phyloP scores from a whole-genome alignment of 2,329 filamentous ascomycete genomes.

The Daldinia sp. region DNA sequence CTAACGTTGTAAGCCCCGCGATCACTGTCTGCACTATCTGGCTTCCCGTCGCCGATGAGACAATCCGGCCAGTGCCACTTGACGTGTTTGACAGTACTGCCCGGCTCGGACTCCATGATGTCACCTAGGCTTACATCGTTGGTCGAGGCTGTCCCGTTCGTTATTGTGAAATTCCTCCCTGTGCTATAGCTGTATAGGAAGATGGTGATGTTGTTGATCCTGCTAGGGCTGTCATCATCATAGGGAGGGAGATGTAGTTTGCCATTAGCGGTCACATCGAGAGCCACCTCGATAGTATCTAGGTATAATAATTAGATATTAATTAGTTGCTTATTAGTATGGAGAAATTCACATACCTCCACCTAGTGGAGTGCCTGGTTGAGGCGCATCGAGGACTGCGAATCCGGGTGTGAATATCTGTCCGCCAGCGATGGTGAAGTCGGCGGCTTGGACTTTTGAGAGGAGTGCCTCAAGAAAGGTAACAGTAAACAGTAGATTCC shows the following conservation, averaged over 20 bases:
- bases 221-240: constrained; percentile 60
- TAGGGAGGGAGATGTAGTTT: constrained; percentile 67
- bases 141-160: constrained; percentile 65
- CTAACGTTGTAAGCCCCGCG: constrained; percentile 70
- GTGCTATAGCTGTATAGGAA: constrained; percentile 72
- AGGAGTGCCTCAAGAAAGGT: constrained; percentile 44
- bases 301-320: constrained; percentile 38
- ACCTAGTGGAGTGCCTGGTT: constrained; percentile 69
- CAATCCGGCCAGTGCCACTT: constrained; percentile 77
- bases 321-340: background rate
- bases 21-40: constrained; percentile 55
- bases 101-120: constrained; percentile 69
- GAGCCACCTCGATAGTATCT: constrained; percentile 68
- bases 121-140: constrained; percentile 65
- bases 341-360: constrained; percentile 58
- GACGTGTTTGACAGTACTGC: constrained; percentile 76
- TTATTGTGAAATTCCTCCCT: constrained; percentile 72
- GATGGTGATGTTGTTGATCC: constrained; percentile 70
- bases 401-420: constrained; percentile 76
- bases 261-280: constrained; percentile 73
- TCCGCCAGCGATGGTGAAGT: constrained; percentile 68
- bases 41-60: constrained; percentile 67
- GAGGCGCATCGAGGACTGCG: constrained; percentile 70
- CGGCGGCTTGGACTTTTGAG: constrained; percentile 45
- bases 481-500: constrained; percentile 23